Conservation (phyloP, 805 yeast species). For the Monosporozyma siamensis region DNA sequence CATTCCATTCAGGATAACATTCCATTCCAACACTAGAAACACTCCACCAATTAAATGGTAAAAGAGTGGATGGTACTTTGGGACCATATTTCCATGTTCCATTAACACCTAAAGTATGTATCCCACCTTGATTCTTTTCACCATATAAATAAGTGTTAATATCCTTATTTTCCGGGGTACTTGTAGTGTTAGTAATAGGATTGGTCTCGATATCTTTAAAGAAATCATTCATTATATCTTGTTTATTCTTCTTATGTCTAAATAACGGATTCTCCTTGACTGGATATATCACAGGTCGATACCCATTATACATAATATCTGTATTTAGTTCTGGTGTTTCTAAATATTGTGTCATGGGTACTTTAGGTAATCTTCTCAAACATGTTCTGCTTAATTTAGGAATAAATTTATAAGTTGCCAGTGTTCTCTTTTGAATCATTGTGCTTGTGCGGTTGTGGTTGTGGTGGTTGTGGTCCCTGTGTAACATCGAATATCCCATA, state of each 20-base stretch:
- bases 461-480: not conserved
- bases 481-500: too few relatives aligned
- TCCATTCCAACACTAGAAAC: conserved; percentile 27
- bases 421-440: not conserved
- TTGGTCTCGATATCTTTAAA: not conserved
- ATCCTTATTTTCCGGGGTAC: not conserved
- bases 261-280: conserved; percentile 28
- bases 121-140: conserved; percentile 19
- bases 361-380: conserved; percentile 20
- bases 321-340: conserved; percentile 20
- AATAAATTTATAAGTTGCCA: not conserved
- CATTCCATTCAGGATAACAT: conserved; percentile 25
- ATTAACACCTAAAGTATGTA: conserved; percentile 24
- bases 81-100: conserved; percentile 28
- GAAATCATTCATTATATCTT: not conserved
- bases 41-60: conserved; percentile 25
- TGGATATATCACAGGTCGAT: conserved; percentile 27
- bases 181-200: not conserved
- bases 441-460: not conserved
- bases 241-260: conserved; percentile 6
- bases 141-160: conserved; percentile 6
- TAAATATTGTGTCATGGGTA: conserved; percentile 27
- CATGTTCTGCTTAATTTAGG: not conserved
- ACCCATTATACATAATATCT: conserved; percentile 28
- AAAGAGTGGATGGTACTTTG: conserved; percentile 14